Conservation (phyloP, 2,329 filamentous ascomycete species). For the Calycina herbarum region DNA sequence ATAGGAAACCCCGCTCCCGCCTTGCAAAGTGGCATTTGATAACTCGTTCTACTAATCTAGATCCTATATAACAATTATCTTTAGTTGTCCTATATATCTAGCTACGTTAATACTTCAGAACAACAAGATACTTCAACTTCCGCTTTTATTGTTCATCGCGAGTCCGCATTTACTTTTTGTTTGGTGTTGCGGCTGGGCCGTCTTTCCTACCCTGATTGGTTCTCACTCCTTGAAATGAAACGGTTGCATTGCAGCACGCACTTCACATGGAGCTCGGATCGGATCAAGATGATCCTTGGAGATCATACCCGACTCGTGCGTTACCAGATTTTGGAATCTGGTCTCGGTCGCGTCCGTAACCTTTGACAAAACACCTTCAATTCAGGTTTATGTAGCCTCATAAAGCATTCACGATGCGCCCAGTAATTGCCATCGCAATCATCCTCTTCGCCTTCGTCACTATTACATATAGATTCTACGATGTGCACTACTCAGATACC, state of each 20-base stretch:
- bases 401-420: slow-evolving; percentile 1
- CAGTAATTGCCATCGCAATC: background rate
- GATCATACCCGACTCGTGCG: background rate
- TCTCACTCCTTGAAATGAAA: background rate
- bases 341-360: too few species aligned
- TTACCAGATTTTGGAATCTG: too few species aligned
- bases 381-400: background rate
- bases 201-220: background rate
- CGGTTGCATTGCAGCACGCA: slow-evolving; percentile 1
- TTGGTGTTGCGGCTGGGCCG: background rate
- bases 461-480: slow-evolving; percentile 4
- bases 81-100: too few species aligned
- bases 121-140: background rate
- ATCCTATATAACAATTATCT: too few species aligned
- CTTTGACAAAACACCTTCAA: too few species aligned
- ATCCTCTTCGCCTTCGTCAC: background rate
- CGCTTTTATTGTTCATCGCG: background rate
- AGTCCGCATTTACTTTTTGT: background rate
- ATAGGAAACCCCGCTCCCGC: too few species aligned
- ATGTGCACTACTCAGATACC: background rate
- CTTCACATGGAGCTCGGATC: background rate
- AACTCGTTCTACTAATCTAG: too few species aligned
- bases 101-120: background rate
- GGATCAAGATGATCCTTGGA: background rate
- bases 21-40: too few species aligned